These are phyloP conservation scores for Talaromyces verruculosus DNA, from an alignment of 2,329 filamentous ascomycete genomes.

Conservation along the genomic window DNA sequence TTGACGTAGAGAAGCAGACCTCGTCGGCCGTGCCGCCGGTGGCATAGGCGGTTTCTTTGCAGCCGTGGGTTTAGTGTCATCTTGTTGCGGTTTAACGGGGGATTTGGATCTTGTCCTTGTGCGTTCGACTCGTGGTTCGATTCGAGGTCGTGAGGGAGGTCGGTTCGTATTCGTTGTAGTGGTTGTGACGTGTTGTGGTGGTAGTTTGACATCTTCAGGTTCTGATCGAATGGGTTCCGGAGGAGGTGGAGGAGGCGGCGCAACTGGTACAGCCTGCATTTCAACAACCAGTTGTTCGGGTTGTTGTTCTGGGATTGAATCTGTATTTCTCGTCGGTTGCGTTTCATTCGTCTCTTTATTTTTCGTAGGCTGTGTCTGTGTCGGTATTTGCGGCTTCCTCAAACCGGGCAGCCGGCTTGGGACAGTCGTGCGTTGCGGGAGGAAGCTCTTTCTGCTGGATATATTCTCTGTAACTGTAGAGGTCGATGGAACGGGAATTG, in stretches of 20 bases:
- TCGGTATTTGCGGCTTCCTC: slow-evolving; percentile 25
- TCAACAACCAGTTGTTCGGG: not conserved
- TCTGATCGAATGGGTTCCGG: not conserved
- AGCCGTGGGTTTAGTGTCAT: slow-evolving; percentile 3
- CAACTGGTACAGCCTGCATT: not conserved
- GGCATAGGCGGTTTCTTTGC: slow-evolving; percentile 36
- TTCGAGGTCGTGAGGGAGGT: not conserved
- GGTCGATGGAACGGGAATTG: slow-evolving; percentile 15
- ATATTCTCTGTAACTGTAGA: slow-evolving; percentile 22
- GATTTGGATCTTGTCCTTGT: slow-evolving; percentile 9
- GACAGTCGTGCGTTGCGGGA: slow-evolving; percentile 31
- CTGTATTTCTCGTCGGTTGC: not conserved
- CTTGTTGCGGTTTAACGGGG: slow-evolving; percentile 11
- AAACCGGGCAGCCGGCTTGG: slow-evolving; percentile 24
- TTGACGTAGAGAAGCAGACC: slow-evolving; percentile 42
- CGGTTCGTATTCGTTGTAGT: not conserved
- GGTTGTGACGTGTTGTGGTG: not conserved
- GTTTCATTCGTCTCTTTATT: not conserved
- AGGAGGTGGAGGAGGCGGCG: not conserved
- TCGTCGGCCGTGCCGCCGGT: slow-evolving; percentile 34
- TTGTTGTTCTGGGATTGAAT: not conserved
- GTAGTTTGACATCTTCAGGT: not conserved
- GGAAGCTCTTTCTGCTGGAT: slow-evolving; percentile 32
- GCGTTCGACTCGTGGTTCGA: not conserved
- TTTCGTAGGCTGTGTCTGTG: not conserved